These are phyloP conservation scores for Dichotomopilus funicola DNA, from an alignment of 2,329 filamentous ascomycete genomes.

Conservation along the genomic window DNA sequence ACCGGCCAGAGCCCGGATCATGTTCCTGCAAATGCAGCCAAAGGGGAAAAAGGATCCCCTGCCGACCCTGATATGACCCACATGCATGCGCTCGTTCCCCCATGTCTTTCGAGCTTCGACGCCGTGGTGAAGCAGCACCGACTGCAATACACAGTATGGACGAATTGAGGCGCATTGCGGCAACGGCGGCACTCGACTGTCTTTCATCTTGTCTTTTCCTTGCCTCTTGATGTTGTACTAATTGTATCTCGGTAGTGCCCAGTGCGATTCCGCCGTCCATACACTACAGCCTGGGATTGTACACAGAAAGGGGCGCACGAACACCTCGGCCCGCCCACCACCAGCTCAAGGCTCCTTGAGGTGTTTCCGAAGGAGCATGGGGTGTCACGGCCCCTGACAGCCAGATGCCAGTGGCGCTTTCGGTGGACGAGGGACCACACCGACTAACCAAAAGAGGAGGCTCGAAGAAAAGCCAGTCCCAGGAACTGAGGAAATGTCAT, in stretches of 20 bases:
- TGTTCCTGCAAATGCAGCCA: slow-evolving; percentile 2
- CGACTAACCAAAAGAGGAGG: slow-evolving; percentile 5
- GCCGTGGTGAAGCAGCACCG: too few relatives aligned
- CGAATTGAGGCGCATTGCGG: too few relatives aligned
- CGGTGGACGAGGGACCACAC: background rate
- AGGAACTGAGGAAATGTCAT: slow-evolving; percentile 5
- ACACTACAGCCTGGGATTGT: background rate
- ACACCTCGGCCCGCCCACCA: background rate
- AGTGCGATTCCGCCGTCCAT: too few relatives aligned
- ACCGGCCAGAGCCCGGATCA: slow-evolving; percentile 8
- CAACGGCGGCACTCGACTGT: too few relatives aligned
- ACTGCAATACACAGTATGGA: too few relatives aligned
- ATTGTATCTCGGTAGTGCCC: too few relatives aligned
- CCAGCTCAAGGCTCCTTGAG: background rate
- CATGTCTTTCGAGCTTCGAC: too few relatives aligned
- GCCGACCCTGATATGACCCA: slow-evolving; percentile 1
- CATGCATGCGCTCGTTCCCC: background rate
- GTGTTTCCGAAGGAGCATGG: slow-evolving; percentile 3
- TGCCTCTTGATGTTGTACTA: too few relatives aligned
- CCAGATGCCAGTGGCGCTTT: slow-evolving; percentile 13
- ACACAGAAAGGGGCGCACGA: background rate
- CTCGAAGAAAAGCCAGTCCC: slow-evolving; percentile 6
- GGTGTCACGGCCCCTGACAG: background rate
- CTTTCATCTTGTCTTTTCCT: too few relatives aligned
- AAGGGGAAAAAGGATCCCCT: background rate